These are phyloP conservation scores for Rosa hybrid DNA, from an alignment of 331 rosid species.

Conservation along the genomic window DNA sequence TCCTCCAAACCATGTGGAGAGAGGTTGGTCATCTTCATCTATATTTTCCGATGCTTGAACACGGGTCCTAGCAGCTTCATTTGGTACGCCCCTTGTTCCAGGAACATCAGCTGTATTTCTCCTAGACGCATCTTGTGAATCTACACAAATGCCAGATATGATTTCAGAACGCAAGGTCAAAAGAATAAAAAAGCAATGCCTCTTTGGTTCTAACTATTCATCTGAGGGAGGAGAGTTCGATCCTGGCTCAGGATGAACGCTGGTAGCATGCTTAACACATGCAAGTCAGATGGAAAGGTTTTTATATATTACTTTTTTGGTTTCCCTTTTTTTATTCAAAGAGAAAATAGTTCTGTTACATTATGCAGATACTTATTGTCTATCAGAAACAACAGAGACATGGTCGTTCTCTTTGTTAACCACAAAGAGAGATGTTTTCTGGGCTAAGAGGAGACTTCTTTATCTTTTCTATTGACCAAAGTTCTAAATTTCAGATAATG, in stretches of 20 bases:
- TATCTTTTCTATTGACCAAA: neutral
- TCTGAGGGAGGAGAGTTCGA: neutral
- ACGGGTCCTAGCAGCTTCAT: conserved; percentile 13
- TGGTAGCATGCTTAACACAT: neutral
- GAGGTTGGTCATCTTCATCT: conserved; percentile 50
- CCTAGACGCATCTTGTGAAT: conserved; percentile 22
- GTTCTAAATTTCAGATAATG: neutral
- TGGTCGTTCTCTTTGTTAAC: neutral
- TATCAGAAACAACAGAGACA: neutral
- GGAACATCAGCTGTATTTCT: conserved; percentile 27
- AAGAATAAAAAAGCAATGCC: neutral
- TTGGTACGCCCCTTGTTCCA: conserved; percentile 17
- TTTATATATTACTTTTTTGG: neutral
- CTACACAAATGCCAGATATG: conserved; percentile 29
- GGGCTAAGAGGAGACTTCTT: neutral
- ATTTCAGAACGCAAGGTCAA: conserved; percentile 2
- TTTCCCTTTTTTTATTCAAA: neutral
- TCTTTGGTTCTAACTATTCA: neutral
- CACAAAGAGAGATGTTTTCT: neutral
- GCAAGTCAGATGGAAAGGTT: neutral
- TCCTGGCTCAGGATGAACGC: neutral
- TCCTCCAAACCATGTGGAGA: conserved; percentile 47
- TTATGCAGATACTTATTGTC: neutral
- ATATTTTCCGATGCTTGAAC: conserved; percentile 16
- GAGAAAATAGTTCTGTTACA: neutral